Percentiles rank a stretch among this genome's conserved stretches.
Evolutionary conservation across 2,329 filamentous ascomycete genomes (phyloP).

Genomic region (Talaromyces sp.): DNA sequence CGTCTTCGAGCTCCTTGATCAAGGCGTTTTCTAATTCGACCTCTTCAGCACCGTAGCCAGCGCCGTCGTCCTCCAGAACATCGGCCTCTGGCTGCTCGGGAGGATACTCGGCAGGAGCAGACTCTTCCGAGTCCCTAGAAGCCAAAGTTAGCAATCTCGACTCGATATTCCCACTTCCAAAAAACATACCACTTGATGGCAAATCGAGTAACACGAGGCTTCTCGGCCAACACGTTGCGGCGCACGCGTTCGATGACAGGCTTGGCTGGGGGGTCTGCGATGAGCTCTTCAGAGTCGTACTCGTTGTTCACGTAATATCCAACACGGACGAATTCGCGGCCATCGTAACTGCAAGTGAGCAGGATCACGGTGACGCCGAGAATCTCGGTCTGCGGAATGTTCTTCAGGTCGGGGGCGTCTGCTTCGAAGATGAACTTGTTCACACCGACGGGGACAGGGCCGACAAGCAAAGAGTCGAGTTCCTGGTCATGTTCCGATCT

Average conservation of each 20-base stretch:
- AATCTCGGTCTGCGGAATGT: conserved; percentile 92
- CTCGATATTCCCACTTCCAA: background rate
- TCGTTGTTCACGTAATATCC: conserved; percentile 99
- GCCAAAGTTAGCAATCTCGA: background rate
- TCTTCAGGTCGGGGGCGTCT: conserved; percentile 80
- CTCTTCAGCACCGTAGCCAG: conserved; percentile 87
- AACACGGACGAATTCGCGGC: conserved; percentile 92
- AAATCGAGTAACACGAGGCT: conserved; percentile 94
- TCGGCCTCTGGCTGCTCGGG: conserved; percentile 98
- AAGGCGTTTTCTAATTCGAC: conserved; percentile 65
- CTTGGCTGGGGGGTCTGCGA: conserved; percentile 83
- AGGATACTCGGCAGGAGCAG: conserved; percentile 90
- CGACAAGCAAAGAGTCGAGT: conserved; percentile 92
- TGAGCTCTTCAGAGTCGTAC: conserved; percentile 87
- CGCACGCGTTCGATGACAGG: conserved; percentile 87
- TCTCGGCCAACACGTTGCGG: conserved; percentile 90
- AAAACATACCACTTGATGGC: conserved; percentile 87
- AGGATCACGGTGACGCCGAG: conserved; percentile 96
- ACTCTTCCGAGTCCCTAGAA: conserved; percentile 90
- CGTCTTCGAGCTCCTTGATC: conserved; percentile 47
- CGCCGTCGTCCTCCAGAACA: conserved; percentile 71
- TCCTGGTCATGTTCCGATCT: conserved; percentile 98
- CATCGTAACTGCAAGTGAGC: conserved; percentile 92
- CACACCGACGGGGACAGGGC: conserved; percentile 92
- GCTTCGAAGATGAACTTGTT: conserved; percentile 99